phyloP scores from a whole-genome alignment of 768 basidiomycete species.

The Suillus cothurnatus region DNA sequence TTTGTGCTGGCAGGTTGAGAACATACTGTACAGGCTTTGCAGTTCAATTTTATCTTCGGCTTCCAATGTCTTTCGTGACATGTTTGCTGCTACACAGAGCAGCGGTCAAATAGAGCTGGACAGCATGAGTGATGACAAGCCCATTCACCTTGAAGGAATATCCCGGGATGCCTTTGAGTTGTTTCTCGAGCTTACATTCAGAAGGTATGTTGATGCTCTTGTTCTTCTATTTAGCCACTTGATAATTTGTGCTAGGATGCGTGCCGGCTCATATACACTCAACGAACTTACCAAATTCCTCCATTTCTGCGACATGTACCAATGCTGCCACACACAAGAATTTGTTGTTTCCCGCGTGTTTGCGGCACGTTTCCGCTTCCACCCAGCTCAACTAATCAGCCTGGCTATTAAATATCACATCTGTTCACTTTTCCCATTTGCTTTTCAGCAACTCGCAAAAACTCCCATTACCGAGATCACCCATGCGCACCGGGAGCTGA shows the following conservation, averaged over 20 bases:
- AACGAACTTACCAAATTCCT: neutral
- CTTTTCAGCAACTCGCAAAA: slow-evolving; percentile 4
- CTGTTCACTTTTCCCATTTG: neutral
- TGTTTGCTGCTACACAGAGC: neutral
- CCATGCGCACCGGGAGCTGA: neutral
- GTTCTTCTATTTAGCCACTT: neutral
- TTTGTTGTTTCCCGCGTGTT: neutral
- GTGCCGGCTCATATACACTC: neutral
- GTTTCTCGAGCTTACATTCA: neutral
- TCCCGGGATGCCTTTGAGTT: neutral
- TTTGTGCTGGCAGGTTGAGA: neutral
- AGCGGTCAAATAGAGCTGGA: neutral
- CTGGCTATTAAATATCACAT: slow-evolving; percentile 4
- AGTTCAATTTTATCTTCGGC: neutral
- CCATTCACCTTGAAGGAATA: neutral
- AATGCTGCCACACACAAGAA: neutral
- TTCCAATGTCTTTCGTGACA: neutral
- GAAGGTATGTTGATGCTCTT: neutral
- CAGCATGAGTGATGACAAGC: neutral
- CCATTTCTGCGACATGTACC: neutral
- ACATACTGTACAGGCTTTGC: neutral
- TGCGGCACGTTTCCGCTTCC: neutral
- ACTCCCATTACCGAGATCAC: slow-evolving; percentile 1
- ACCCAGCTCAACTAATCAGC: slow-evolving; percentile 5
- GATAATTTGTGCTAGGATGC: no score